A percentile compares a stretch with the other conserved stretches of the same genome.
Conservation (phyloP, 1,284 basidiomycete species). For the Microbotryum silenes-acaulis region DNA sequence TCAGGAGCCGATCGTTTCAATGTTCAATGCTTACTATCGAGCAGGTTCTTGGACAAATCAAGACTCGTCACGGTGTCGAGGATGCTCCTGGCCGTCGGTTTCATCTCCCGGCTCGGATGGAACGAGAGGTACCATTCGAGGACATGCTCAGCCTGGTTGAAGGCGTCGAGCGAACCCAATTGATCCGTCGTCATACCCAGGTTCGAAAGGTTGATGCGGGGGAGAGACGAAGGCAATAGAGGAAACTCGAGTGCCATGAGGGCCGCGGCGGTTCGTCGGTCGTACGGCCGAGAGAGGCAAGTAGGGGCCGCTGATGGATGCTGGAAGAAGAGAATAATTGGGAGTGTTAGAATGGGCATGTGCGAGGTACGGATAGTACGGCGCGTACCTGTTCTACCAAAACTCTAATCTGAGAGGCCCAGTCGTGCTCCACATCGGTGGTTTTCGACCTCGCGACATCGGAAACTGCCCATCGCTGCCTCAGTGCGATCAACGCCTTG, state of each 20-base stretch:
- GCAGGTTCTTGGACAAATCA: background rate
- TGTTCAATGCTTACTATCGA: background rate
- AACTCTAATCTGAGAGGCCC: background rate
- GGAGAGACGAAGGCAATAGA: background rate
- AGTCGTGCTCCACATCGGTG: background rate
- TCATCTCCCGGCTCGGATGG: no score
- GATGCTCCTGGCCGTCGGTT: background rate
- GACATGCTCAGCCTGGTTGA: background rate
- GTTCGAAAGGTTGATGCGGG: background rate
- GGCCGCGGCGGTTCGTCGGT: background rate
- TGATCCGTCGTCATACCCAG: background rate
- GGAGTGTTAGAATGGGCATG: no score
- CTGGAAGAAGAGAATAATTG: no score
- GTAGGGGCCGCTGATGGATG: no score
- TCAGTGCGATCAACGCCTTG: background rate
- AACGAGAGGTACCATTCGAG: slow-evolving; percentile 2
- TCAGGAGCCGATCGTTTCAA: background rate
- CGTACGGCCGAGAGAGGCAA: no score
- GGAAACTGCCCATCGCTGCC: background rate
- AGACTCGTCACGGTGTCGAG: background rate
- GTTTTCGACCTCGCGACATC: background rate
- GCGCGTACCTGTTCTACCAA: background rate
- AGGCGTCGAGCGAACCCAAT: background rate
- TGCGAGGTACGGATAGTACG: no score
- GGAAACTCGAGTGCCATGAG: background rate